Evolutionary conservation across 805 yeast species (phyloP).

Genomic region (Candida insectalens): DNA sequence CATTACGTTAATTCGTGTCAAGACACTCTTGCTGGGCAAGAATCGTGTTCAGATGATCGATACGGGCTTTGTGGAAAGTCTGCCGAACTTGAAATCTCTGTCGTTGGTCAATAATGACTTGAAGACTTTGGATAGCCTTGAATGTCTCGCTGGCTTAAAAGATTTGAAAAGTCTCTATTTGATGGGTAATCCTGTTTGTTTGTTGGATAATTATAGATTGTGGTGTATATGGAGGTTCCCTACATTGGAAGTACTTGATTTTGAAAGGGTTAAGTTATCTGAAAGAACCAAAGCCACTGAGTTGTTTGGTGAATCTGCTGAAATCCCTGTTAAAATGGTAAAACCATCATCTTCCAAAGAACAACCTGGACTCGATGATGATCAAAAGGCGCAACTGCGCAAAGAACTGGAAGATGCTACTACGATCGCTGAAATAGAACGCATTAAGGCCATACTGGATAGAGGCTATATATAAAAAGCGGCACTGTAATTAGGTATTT

Average conservation of each 20-base stretch:
- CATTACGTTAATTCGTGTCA: constrained; percentile 33
- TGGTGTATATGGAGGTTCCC: constrained; percentile 59
- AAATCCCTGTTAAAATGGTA: too few relatives aligned
- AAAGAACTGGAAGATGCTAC: constrained; percentile 51
- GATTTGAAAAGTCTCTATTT: constrained; percentile 40
- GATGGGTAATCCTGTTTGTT: constrained; percentile 47
- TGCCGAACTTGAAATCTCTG: constrained; percentile 40
- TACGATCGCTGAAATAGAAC: constrained; percentile 64
- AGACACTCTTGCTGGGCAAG: constrained; percentile 49
- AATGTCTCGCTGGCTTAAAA: constrained; percentile 28
- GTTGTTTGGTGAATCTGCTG: too few relatives aligned
- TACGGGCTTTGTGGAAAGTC: constrained; percentile 19
- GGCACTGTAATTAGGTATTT: neutral
- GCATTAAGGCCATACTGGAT: constrained; percentile 48
- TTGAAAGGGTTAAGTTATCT: constrained; percentile 41
- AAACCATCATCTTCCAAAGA: constrained; percentile 13
- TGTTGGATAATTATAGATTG: constrained; percentile 43
- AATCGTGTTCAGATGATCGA: constrained; percentile 45
- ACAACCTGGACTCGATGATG: constrained; percentile 17
- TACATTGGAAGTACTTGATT: constrained; percentile 55
- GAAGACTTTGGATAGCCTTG: constrained; percentile 32
- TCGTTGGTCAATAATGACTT: constrained; percentile 46
- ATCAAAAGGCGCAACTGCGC: constrained; percentile 42
- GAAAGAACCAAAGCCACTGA: constrained; percentile 41
- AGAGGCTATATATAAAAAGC: constrained; percentile 21